Percentiles rank a stretch among this genome's conserved stretches.
Conservation (phyloP, 345 rosid species). For the Passiflora organensis region DNA sequence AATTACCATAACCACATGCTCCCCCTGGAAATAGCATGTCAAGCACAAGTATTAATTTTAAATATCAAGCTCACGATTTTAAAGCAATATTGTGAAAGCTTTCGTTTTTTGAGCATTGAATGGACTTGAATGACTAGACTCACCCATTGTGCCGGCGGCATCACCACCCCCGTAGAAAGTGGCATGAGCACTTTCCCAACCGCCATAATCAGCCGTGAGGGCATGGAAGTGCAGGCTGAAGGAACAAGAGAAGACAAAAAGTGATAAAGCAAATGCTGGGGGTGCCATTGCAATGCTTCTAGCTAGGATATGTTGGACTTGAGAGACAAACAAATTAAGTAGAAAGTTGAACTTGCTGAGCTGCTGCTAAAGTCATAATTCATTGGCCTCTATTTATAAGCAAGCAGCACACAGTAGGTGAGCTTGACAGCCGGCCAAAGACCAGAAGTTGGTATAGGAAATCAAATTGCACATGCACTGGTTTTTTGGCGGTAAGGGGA, state of each 20-base stretch:
- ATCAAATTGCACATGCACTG: constrained; percentile 18
- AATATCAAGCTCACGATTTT: no score
- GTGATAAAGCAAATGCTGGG: background rate
- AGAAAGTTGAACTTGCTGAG: background rate
- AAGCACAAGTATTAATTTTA: background rate
- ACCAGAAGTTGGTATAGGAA: constrained; percentile 1
- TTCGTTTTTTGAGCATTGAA: no score
- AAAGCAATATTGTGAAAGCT: no score
- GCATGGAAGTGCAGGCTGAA: constrained; percentile 8
- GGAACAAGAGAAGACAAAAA: constrained; percentile 12
- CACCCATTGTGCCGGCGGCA: constrained; percentile 46
- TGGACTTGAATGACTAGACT: background rate
- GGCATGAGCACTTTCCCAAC: constrained; percentile 42
- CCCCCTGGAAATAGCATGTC: constrained; percentile 11
- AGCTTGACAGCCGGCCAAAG: background rate
- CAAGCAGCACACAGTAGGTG: constrained; percentile 1
- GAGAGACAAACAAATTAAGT: no score
- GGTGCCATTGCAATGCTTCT: constrained; percentile 22
- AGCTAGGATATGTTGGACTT: background rate
- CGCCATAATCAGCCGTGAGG: constrained; percentile 28
- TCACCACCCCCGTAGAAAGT: constrained; percentile 48
- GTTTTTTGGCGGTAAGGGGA: background rate
- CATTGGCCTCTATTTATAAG: constrained; percentile 23
- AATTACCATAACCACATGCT: constrained; percentile 26
- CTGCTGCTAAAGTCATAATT: background rate